Conservation (phyloP, 306 rosid species). For the Geum urbanum region DNA sequence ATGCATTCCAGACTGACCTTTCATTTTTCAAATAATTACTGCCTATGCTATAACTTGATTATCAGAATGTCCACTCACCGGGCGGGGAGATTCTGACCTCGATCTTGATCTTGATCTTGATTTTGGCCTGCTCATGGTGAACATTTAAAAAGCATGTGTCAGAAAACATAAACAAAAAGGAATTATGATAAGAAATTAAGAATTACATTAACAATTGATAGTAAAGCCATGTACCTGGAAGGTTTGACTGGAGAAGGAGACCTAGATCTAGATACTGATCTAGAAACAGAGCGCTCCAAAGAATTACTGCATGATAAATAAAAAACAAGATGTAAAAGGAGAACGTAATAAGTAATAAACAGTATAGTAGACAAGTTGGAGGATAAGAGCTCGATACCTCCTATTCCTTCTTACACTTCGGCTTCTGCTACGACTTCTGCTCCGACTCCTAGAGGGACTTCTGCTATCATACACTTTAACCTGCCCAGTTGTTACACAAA, state of each 20-base stretch:
- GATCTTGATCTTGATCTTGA: conserved; percentile 52
- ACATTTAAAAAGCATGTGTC: background rate
- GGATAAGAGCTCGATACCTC: conserved; percentile 42
- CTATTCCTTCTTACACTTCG: conserved; percentile 55
- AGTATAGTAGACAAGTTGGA: background rate
- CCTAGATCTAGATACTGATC: conserved; percentile 79
- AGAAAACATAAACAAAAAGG: background rate
- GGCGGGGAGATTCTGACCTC: conserved; percentile 63
- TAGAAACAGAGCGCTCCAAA: conserved; percentile 70
- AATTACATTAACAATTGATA: background rate
- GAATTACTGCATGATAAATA: conserved; percentile 53
- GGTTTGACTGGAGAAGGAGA: conserved; percentile 81
- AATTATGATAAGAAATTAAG: background rate
- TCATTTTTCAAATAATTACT: background rate
- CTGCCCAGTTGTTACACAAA: conserved; percentile 33
- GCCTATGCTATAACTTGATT: background rate
- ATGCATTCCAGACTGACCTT: background rate
- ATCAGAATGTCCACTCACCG: conserved; percentile 39
- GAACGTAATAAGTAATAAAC: background rate
- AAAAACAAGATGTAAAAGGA: background rate
- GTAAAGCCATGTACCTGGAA: conserved; percentile 49
- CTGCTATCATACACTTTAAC: conserved; percentile 72
- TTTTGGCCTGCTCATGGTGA: conserved; percentile 48
- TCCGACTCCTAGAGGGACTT: conserved; percentile 80
- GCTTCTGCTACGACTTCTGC: conserved; percentile 77